These are phyloP conservation scores for Lepidium campestre DNA, from an alignment of 441 rosid species.

Conservation along the genomic window DNA sequence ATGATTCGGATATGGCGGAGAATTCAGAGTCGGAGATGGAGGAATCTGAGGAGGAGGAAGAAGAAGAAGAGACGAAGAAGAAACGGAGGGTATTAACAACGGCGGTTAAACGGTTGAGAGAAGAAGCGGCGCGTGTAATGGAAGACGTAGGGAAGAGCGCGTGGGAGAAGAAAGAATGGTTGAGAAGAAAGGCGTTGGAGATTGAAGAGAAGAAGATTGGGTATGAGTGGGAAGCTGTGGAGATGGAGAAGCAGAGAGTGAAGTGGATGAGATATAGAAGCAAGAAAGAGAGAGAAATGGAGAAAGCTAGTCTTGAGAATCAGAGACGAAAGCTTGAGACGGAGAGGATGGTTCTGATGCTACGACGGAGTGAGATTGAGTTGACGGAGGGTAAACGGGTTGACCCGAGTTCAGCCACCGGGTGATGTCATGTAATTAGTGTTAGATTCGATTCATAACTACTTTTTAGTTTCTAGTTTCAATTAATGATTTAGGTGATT, in stretches of 20 bases:
- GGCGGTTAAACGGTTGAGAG: constrained; percentile 40
- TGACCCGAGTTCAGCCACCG: constrained; percentile 56
- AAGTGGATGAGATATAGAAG: constrained; percentile 85
- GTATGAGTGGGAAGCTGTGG: constrained; percentile 53
- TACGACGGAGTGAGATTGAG: constrained; percentile 69
- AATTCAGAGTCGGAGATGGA: constrained; percentile 35
- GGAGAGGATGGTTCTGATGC: constrained; percentile 60
- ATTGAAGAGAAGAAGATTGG: constrained; percentile 64
- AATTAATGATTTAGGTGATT: not conserved
- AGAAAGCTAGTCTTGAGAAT: constrained; percentile 68
- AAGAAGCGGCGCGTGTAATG: constrained; percentile 37
- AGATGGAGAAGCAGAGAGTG: constrained; percentile 83
- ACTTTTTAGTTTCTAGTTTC: not conserved
- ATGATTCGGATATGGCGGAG: constrained; percentile 35
- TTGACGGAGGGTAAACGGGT: constrained; percentile 39
- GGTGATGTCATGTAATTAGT: constrained; percentile 18
- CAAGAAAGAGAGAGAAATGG: constrained; percentile 94
- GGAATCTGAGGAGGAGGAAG: constrained; percentile 30
- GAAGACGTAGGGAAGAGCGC: constrained; percentile 56
- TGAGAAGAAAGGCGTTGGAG: constrained; percentile 49
- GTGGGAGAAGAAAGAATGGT: constrained; percentile 92
- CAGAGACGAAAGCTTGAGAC: constrained; percentile 61
- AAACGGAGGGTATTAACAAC: constrained; percentile 17
- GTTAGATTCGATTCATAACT: not conserved
- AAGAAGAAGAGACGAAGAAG: constrained; percentile 37